These are phyloP conservation scores for Chalciporus chontae DNA, from an alignment of 768 basidiomycete genomes.

Conservation along the genomic window DNA sequence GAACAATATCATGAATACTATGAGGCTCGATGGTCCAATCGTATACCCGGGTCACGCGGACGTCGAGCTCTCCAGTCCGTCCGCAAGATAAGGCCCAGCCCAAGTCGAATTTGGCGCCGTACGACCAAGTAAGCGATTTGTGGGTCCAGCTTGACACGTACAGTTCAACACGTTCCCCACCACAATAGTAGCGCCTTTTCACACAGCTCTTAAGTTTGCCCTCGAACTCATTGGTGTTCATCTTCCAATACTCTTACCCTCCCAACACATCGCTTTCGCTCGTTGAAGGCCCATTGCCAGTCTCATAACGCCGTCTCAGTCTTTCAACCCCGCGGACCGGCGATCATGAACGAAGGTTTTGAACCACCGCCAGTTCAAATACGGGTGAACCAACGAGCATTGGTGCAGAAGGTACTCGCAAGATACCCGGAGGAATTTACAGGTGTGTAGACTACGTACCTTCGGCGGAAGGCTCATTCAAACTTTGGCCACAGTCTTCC, in stretches of 20 bases:
- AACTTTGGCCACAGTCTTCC: slow-evolving; percentile 33
- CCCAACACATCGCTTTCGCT: neutral
- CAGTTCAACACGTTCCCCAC: neutral
- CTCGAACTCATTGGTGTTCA: neutral
- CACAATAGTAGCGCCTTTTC: neutral
- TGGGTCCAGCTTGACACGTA: neutral
- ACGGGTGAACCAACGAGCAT: slow-evolving; percentile 14
- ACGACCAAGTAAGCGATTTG: neutral
- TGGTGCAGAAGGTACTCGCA: slow-evolving; percentile 16
- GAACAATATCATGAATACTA: too few species aligned
- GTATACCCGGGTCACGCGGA: too few species aligned
- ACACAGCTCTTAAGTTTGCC: neutral
- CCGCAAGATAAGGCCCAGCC: too few species aligned
- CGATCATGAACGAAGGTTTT: neutral
- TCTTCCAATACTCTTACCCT: neutral
- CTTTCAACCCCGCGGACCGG: neutral
- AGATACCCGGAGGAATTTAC: slow-evolving; percentile 18
- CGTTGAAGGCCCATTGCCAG: too few species aligned
- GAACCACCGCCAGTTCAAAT: neutral
- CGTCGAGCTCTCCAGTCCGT: too few species aligned
- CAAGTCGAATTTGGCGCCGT: too few species aligned
- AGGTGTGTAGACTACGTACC: neutral
- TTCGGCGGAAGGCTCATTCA: too few species aligned
- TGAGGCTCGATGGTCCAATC: too few species aligned
- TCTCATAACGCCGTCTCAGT: neutral